A percentile compares a stretch with the other conserved stretches of the same genome.
Conservation (phyloP, 2,329 filamentous ascomycete genomes). For the Colletotrichum sp. region DNA sequence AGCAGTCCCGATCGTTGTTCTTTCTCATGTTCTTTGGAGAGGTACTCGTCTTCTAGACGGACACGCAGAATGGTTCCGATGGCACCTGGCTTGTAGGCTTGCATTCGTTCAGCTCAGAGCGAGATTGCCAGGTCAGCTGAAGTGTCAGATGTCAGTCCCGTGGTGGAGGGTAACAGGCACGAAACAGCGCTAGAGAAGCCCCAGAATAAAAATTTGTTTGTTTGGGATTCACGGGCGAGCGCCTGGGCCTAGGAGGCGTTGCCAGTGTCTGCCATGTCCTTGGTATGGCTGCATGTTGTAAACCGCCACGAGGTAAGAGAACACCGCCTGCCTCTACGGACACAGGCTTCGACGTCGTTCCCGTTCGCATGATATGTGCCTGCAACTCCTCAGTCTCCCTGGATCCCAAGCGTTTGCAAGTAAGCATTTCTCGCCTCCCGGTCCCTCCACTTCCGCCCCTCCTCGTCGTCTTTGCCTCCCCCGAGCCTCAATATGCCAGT, state of each 20-base stretch:
- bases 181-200: slow-evolving; percentile 17
- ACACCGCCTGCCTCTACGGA: not conserved
- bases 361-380: not conserved
- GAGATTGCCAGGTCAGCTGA: not conserved
- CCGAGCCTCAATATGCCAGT: not conserved
- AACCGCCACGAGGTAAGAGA: not conserved
- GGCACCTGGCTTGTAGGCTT: not conserved
- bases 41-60: not conserved
- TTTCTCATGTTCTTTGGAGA: not conserved
- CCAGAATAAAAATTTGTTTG: slow-evolving; percentile 18
- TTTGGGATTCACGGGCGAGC: slow-evolving; percentile 3
- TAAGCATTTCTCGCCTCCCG: not conserved
- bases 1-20: not conserved
- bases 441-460: not conserved
- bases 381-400: not conserved
- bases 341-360: not conserved
- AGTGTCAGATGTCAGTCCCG: slow-evolving; percentile 1
- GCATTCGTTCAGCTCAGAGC: not conserved
- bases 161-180: not conserved
- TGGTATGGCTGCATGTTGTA: not conserved
- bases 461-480: not conserved
- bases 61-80: not conserved
- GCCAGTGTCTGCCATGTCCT: not conserved
- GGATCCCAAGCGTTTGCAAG: not conserved
- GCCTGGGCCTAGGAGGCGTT: not conserved